Evolutionary conservation across 345 rosid species (phyloP).

Genomic region (Diplotaxis tenuifolia): DNA sequence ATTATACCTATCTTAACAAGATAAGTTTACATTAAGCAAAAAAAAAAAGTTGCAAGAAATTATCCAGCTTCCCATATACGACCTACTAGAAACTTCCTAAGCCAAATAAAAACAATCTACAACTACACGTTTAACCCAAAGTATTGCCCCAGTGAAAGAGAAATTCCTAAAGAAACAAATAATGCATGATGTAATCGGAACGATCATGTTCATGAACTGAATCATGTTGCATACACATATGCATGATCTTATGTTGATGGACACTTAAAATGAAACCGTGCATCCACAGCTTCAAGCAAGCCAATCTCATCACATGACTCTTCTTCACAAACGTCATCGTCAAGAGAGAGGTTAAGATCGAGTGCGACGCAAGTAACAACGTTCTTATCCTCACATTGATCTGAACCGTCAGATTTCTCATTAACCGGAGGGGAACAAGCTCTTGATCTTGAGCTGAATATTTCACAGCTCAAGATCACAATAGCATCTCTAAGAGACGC

Average conservation of each 20-base stretch:
- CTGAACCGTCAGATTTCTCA: conserved; percentile 42
- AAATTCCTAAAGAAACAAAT: background rate
- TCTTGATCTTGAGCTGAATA: conserved; percentile 68
- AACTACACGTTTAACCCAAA: conserved; percentile 30
- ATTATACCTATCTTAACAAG: too few relatives aligned
- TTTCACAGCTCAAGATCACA: conserved; percentile 73
- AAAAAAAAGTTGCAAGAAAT: background rate
- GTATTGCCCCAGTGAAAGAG: conserved; percentile 27
- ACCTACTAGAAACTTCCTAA: conserved; percentile 31
- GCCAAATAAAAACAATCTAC: conserved; percentile 7
- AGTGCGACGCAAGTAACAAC: conserved; percentile 47
- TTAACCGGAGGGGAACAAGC: conserved; percentile 54
- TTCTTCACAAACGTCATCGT: conserved; percentile 43
- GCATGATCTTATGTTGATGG: conserved; percentile 26
- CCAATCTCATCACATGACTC: conserved; percentile 60
- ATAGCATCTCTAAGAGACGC: conserved; percentile 61
- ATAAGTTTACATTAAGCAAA: conserved; percentile 36
- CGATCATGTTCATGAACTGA: conserved; percentile 8
- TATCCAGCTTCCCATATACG: conserved; percentile 14
- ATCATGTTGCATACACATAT: conserved; percentile 17
- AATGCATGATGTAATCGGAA: conserved; percentile 10
- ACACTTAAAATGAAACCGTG: conserved; percentile 50
- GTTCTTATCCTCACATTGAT: conserved; percentile 33
- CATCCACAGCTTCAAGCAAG: conserved; percentile 69
- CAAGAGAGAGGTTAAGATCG: conserved; percentile 73